These are phyloP conservation scores for Solanum corneliomulleri DNA, from an alignment of 257 asterid genomes.

Conservation along the genomic window DNA sequence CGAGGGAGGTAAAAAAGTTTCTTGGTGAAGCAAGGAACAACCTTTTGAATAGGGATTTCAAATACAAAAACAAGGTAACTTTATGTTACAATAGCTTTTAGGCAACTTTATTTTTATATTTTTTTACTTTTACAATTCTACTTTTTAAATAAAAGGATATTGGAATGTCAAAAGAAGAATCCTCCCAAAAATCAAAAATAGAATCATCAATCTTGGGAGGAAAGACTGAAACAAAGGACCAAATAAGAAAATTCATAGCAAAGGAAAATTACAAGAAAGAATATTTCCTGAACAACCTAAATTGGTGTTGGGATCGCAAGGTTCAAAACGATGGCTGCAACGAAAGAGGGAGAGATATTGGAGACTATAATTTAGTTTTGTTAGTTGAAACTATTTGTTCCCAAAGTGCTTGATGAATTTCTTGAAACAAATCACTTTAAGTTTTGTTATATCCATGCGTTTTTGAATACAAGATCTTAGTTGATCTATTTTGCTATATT, in stretches of 20 bases:
- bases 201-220: neutral
- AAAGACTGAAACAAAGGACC: neutral
- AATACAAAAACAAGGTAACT: neutral
- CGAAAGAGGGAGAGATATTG: neutral
- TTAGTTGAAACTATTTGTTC: neutral
- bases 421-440: neutral
- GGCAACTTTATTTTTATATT: neutral
- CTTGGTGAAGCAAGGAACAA: neutral
- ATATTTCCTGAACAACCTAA: neutral
- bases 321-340: neutral
- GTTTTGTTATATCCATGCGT: neutral
- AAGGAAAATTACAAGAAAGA: neutral
- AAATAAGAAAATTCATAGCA: too few species aligned
- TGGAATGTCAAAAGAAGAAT: neutral
- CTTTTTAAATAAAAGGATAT: neutral
- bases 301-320: neutral
- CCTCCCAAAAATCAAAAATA: neutral
- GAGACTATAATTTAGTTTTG: neutral
- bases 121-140: neutral
- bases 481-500: neutral
- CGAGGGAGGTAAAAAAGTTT: neutral
- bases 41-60: neutral
- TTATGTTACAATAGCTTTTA: neutral
- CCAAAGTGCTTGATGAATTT: neutral
- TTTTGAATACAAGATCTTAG: neutral